Evolutionary conservation across 2,329 filamentous ascomycete species (phyloP), one percentile per base, ranked within the genome.

Genomic region (Aureobasidium sp.): DNA sequence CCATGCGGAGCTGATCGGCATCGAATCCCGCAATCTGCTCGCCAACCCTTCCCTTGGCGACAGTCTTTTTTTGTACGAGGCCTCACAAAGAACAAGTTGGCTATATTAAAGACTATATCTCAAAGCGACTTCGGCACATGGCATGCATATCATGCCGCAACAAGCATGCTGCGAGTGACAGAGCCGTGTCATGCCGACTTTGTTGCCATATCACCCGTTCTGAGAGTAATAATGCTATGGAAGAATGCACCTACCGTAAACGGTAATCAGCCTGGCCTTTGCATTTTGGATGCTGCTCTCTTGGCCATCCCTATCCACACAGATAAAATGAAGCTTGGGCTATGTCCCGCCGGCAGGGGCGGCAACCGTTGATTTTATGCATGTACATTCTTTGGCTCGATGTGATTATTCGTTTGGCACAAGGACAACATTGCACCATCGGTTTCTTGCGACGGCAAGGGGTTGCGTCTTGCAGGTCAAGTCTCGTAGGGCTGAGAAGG

Each of bases 1-100:
- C 27, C n/a, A 34, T 57, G 41, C 39, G 55, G 55, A 58, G 55
- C 27, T 34, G 55, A 58, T 58, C 55, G 31, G 17, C 55, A 9
- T 31, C 31, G 8, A 15, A 52, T 27, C 42, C 53, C 39, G 41
- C 55, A 47, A 15, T 48, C 25, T 36, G 45, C 45, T 29, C 17
- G 31, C 31, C n/a, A 44, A 48, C 42, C 42, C 53, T 45, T 29
- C 31, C 17, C 9, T 37, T 27, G 15, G 14, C 45, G 15, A 17
- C 41, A 25, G 27, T 31, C 14, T 37, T 47, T 57, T 45, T 37
- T 36, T 44, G 20, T 11, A 34, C 31, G 31, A 12, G 31, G 31
- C 31, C 31, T 11, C 31, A 34, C 31, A 11, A 34, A 34, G 31
- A 34, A 34, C 3, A 34, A 12, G 31, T 34, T 12, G 31, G 31